A percentile compares a stretch with the other conserved stretches of the same genome.
These are phyloP conservation scores for Salvia hispanica DNA, from an alignment of 257 asterid genomes.

Conservation along the genomic window DNA sequence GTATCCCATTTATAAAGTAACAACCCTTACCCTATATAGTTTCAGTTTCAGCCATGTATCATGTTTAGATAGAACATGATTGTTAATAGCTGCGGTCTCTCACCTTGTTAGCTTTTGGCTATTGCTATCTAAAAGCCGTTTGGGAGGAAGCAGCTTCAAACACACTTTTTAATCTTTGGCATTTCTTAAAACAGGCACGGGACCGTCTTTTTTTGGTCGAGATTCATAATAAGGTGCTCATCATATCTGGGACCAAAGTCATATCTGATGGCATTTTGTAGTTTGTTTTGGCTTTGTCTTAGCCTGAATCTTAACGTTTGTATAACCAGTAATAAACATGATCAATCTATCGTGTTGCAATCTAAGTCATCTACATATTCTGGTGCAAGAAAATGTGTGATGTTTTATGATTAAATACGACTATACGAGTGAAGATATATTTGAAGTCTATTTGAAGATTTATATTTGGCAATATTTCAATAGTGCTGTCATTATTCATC, in stretches of 20 bases:
- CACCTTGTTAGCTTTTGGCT: slow-evolving; percentile 1
- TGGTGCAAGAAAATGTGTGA: slow-evolving; percentile 4
- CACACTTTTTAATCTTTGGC: not conserved
- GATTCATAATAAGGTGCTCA: not conserved
- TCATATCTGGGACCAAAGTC: not conserved
- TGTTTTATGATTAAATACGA: not conserved
- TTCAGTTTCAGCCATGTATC: not conserved
- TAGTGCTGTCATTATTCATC: not conserved
- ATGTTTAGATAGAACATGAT: not conserved
- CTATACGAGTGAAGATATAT: slow-evolving; percentile 5
- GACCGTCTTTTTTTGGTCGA: not conserved
- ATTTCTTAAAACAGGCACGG: no score
- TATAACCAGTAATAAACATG: not conserved
- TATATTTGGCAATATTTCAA: slow-evolving; percentile 16
- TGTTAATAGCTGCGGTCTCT: slow-evolving; percentile 8
- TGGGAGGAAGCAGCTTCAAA: not conserved
- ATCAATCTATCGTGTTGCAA: slow-evolving; percentile 11
- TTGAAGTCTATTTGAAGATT: slow-evolving; percentile 4
- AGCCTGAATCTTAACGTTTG: not conserved
- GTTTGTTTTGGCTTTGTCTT: not conserved
- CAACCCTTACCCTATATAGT: not conserved
- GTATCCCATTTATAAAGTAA: slow-evolving; percentile 83
- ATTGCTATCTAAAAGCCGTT: not conserved
- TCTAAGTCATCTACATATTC: slow-evolving; percentile 4
- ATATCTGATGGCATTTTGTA: not conserved